Evolutionary conservation across 2,329 filamentous ascomycete species (phyloP).

Genomic region (Colletotrichum eleusines): DNA sequence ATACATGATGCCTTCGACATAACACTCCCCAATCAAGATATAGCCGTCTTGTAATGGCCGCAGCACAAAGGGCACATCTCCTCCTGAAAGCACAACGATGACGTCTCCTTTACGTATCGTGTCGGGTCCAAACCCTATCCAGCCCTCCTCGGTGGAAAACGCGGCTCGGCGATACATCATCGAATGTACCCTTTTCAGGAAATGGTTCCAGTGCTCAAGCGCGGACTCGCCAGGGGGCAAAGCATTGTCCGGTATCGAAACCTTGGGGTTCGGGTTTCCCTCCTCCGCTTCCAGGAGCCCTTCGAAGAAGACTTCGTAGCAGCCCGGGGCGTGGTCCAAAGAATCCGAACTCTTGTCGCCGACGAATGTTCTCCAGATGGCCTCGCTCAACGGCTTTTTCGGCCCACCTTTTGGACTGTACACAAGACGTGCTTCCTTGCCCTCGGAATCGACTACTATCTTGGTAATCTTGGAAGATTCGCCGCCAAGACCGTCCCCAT

Average conservation of each 20-base stretch:
- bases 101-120: neutral
- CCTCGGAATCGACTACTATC: neutral
- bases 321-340: neutral
- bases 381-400: neutral
- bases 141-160: neutral
- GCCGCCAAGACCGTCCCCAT: neutral
- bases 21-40: neutral
- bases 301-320: neutral
- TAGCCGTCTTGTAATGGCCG: neutral
- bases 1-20: constrained; percentile 8
- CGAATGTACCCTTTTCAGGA: neutral
- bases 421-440: neutral
- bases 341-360: neutral
- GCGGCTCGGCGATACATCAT: neutral
- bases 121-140: neutral
- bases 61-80: neutral
- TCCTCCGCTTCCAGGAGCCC: neutral
- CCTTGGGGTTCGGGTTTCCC: neutral
- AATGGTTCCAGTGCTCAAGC: neutral
- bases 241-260: neutral
- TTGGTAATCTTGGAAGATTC: neutral
- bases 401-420: neutral
- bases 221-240: neutral
- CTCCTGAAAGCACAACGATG: neutral
- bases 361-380: neutral